A percentile compares a stretch with the other conserved stretches of the same genome.
phyloP scores from a whole-genome alignment of 352 stramenopile genomes.

The Phytophthora kernoviae region DNA sequence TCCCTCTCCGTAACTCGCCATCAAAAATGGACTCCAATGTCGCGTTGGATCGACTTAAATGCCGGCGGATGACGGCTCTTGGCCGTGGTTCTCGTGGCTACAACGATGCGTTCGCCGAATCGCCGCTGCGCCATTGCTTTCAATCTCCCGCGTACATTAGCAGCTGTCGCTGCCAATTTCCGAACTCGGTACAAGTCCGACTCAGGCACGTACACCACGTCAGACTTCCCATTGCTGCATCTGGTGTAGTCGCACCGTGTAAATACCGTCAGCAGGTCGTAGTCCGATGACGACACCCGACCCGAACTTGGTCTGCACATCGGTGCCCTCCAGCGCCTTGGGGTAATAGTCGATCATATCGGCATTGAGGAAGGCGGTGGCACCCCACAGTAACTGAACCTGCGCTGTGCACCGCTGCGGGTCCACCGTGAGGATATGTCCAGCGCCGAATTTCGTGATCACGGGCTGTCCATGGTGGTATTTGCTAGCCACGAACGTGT shows the following conservation, averaged over 20 bases:
- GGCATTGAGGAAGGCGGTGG: constrained; percentile 56
- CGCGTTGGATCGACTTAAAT: constrained; percentile 38
- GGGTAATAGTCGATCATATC: constrained; percentile 72
- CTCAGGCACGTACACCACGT: constrained; percentile 79
- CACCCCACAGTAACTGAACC: constrained; percentile 71
- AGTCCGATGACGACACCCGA: constrained; percentile 65
- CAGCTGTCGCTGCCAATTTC: constrained; percentile 47
- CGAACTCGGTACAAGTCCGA: constrained; percentile 60
- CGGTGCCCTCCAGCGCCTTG: constrained; percentile 75
- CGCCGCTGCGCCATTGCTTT: constrained; percentile 48
- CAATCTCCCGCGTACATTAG: constrained; percentile 57
- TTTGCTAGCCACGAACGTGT: constrained; percentile 68
- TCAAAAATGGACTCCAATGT: constrained; percentile 34
- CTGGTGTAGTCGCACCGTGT: constrained; percentile 71
- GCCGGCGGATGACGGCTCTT: constrained; percentile 55
- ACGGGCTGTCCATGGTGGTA: constrained; percentile 78
- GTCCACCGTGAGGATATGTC: constrained; percentile 62
- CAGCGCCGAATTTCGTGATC: constrained; percentile 69
- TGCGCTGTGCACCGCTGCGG: constrained; percentile 51
- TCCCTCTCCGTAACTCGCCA: constrained; percentile 20
- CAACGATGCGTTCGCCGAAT: constrained; percentile 48
- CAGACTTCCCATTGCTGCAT: constrained; percentile 48
- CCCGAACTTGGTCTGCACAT: constrained; percentile 82
- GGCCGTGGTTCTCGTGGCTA: constrained; percentile 41
- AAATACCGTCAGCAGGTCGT: constrained; percentile 70